Base-by-base conservation (phyloP, 495 filamentous ascomycete genomes). In the Penicillium daleae region DNA sequence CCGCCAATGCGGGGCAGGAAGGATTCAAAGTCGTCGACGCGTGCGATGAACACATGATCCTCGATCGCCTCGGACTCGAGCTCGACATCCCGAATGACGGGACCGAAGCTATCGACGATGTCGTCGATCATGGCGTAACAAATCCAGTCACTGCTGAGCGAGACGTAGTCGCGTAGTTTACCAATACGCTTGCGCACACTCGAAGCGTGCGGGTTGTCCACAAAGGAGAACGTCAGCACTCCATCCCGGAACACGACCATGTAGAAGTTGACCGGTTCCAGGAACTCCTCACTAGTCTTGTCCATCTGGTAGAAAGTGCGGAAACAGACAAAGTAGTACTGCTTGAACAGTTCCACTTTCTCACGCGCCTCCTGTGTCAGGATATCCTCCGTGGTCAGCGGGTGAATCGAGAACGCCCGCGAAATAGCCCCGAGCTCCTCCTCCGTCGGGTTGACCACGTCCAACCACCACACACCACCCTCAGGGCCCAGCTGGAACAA, bases 81-180 rank as follows among this genome's bases (percentile, higher is more conserved):
- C 75, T 97, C 96, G 37, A 98, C 86, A 48, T 89, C 86, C 57
- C 86, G 86, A 56, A 99, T 96, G 9, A 92, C 87, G 17, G 96
- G 95, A 2, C 89, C 92, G 71, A 98, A 99, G 35, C 86, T 89
- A 78, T 99, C 95, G 64, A 98, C 96, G 66, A 99, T 99, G 73
- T 99, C 91, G 75, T 99, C 95, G 71, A 99, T 99, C 78, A 99
- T 86, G 33, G 95, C 95, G 70, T 99, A 99, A 78, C 96, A 99
- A 62, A 99, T 94, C 95, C 95, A 99, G 74, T 99, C 95, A 64
- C 92, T 92, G 60, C 91, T 94, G 37, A 99, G 81, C 17, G 91
- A 87, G 60, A 97, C 90, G 70, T 97, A 97, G 68, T 98, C 95
- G 67, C 96, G 92, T 61, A 99, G 81, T 72, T 90, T 90, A 2